Evolutionary conservation across 2,329 filamentous ascomycete species (phyloP).

Genomic region (Balansia obtecta): DNA sequence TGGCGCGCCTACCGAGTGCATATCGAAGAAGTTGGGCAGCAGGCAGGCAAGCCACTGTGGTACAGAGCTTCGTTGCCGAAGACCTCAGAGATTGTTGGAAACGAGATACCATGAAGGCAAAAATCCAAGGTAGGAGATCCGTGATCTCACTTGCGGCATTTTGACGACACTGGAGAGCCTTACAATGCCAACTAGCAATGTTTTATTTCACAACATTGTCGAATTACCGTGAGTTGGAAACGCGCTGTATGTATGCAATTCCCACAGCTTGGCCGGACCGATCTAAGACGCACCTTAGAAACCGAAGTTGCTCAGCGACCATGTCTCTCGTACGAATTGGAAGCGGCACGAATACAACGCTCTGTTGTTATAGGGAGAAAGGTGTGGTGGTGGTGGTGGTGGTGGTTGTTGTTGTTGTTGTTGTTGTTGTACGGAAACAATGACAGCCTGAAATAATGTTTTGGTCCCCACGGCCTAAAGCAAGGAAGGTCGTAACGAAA

Average conservation of each 20-base stretch:
- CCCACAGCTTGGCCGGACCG: not conserved
- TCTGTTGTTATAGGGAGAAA: not conserved
- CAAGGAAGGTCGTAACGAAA: not conserved
- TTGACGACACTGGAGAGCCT: not conserved
- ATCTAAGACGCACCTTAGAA: not conserved
- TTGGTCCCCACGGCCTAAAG: not conserved
- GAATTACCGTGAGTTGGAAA: not conserved
- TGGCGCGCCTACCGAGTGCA: not conserved
- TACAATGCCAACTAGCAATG: not conserved
- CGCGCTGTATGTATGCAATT: not conserved
- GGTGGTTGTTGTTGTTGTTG: too few species aligned
- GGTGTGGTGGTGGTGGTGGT: too few species aligned
- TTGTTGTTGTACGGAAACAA: not conserved
- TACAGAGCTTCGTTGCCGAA: not conserved
- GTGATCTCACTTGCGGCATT: not conserved
- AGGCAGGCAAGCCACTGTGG: not conserved
- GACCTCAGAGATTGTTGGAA: too few species aligned
- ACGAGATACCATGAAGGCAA: too few species aligned
- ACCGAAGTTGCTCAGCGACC: not conserved
- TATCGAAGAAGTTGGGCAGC: not conserved
- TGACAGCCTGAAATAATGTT: not conserved
- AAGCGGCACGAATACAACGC: not conserved
- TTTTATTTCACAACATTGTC: too few species aligned
- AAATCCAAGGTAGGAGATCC: too few species aligned
- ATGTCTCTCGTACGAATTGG: not conserved